A percentile compares a stretch with the other conserved stretches of the same genome.
These are phyloP conservation scores for Persicaria tinctoria DNA, from an alignment of 148 eudicot genomes.

Conservation along the genomic window DNA sequence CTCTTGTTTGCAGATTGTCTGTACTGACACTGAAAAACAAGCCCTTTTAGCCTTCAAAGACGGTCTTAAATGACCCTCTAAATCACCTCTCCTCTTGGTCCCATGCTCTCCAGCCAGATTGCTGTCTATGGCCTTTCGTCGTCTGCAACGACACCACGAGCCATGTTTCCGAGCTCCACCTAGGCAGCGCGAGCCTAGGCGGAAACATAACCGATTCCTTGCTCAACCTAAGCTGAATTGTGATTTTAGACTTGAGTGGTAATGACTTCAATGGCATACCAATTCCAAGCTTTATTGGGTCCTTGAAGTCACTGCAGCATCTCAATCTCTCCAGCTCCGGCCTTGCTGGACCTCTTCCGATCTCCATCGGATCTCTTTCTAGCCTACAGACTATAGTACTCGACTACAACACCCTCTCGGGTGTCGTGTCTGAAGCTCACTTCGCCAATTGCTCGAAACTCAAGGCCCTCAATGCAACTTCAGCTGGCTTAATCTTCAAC, in stretches of 20 bases:
- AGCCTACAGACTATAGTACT: constrained; percentile 9
- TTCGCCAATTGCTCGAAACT: constrained; percentile 21
- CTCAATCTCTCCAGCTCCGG: constrained; percentile 21
- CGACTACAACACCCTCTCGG: constrained; percentile 1
- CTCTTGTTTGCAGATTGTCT: not conserved
- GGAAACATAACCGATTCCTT: constrained; percentile 21
- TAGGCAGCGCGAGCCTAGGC: constrained; percentile 1
- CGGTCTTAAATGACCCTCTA: constrained; percentile 9
- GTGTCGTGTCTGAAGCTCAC: constrained; percentile 17
- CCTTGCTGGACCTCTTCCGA: constrained; percentile 18
- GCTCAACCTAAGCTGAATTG: constrained; percentile 20
- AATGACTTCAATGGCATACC: constrained; percentile 19
- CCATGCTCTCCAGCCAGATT: constrained; percentile 9
- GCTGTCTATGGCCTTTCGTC: constrained; percentile 21
- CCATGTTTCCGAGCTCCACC: constrained; percentile 13
- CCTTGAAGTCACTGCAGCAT: constrained; percentile 16
- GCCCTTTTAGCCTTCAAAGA: constrained; percentile 10
- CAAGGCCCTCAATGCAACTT: constrained; percentile 4
- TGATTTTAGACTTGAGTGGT: constrained; percentile 26
- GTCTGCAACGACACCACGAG: constrained; percentile 12
- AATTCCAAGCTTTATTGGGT: constrained; percentile 31
- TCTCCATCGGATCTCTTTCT: constrained; percentile 14
- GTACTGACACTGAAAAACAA: constrained; percentile 6
- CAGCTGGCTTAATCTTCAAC: constrained; percentile 12
- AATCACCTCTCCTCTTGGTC: constrained; percentile 18